Base-by-base conservation (phyloP, 1,284 basidiomycete species). In the Chondrostereum purpureum region DNA sequence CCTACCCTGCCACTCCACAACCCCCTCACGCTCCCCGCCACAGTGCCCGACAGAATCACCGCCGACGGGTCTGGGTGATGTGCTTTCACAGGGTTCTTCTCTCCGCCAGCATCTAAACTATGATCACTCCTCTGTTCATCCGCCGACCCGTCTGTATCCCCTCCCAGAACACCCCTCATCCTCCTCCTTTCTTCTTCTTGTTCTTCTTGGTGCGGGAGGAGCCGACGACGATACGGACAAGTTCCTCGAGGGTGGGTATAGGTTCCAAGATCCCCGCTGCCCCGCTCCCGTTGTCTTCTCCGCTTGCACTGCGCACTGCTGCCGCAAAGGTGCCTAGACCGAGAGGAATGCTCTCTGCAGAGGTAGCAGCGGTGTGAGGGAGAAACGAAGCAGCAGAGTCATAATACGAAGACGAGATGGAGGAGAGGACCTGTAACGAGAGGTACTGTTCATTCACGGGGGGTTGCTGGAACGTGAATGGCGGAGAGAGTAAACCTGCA, bases 171-270 rank as follows among this genome's bases (percentile, higher is more conserved):
- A n/a, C 45, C 58, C 37, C 5, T 23, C 55, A 23, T 63, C 65
- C 38, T n/a, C 27, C 55, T 53, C 52, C 60, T 44, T 20, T 13
- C 17, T 10, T 39, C n/a, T n/a, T 39, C 37, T 39, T 39, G n/a
- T 39, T n/a, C 13, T 39, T 17, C 16, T 17, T 39, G 12, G 13
- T 4, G n/a, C n/a, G n/a, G n/a, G n/a, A n/a, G n/a, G n/a, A n/a
- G n/a, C n/a, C 58, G 41, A 58, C 51, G 2, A 66, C 45, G n/a
- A 54, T 43, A 16, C 50, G 48, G 17, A 69, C 59, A 47, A 75
- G 64, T 12, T 48, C 52, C 20, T 55, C 60, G 40, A 75, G 49
- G 51, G 83, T 78, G 5, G 66, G 57, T 5, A 73, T 77, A 23
- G 72, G 62, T 31, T 68, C 66, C 37, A 71, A 51, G 14, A 74